Evolutionary conservation across 352 stramenopile species (phyloP).

Genomic region (Ophiocytium majus): DNA sequence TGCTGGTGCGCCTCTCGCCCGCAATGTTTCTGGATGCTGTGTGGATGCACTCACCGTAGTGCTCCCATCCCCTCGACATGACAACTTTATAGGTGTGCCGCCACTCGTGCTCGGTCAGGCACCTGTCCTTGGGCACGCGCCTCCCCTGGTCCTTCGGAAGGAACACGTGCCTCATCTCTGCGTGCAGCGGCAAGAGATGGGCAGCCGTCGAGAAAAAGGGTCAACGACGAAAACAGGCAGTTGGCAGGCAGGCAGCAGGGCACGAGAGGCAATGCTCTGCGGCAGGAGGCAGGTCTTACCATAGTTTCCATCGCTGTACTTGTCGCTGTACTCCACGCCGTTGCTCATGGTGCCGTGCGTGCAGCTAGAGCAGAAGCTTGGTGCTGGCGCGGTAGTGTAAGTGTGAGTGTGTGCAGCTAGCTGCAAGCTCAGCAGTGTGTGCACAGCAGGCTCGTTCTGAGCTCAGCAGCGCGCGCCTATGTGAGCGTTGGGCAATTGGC

Average conservation of each 20-base stretch:
- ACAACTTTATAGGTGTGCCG: constrained; percentile 88
- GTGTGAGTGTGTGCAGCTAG: no score
- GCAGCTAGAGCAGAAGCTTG: no score
- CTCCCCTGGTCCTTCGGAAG: constrained; percentile 85
- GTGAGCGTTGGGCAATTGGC: no score
- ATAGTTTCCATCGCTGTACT: constrained; percentile 11
- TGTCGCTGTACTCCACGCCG: not conserved
- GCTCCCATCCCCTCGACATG: constrained; percentile 94
- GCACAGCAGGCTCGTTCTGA: no score
- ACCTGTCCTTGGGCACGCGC: constrained; percentile 81
- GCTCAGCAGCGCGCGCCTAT: no score
- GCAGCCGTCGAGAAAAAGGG: no score
- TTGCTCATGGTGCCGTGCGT: not conserved
- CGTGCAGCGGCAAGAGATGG: not conserved
- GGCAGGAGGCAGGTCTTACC: not conserved
- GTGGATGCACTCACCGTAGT: constrained; percentile 96
- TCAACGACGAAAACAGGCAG: no score
- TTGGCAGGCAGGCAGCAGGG: not conserved
- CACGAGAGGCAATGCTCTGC: not conserved
- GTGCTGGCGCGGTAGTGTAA: no score
- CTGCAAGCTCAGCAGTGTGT: no score
- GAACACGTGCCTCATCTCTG: constrained; percentile 59
- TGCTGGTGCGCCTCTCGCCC: not conserved
- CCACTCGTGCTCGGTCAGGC: constrained; percentile 95
- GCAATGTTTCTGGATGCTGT: not conserved